A percentile compares a stretch with the other conserved stretches of the same genome.
Conservation (phyloP, 2,329 filamentous ascomycete genomes). For the Talaromyces sp. region DNA sequence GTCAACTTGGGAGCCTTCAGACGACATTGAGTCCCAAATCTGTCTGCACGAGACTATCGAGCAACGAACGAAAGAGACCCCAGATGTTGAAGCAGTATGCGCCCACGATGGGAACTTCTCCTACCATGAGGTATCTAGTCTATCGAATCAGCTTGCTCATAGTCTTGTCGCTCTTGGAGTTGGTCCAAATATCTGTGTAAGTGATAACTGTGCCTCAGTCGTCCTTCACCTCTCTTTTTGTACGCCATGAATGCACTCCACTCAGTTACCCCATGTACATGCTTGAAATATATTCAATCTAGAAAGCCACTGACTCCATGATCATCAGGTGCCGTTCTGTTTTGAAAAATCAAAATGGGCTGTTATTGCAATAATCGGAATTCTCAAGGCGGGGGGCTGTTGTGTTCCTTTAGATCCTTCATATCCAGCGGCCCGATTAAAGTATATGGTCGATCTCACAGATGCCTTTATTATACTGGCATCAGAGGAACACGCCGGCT, state of each 20-base stretch:
- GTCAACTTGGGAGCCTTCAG: not conserved
- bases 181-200: conserved; percentile 15
- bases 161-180: conserved; percentile 27
- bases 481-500: not conserved
- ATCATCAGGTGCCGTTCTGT: conserved; percentile 19
- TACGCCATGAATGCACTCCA: not conserved
- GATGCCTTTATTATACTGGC: not conserved
- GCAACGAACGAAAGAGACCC: conserved; percentile 1
- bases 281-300: not conserved
- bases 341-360: conserved; percentile 16
- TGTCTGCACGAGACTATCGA: not conserved
- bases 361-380: conserved; percentile 11
- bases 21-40: conserved; percentile 3
- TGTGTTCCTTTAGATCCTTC: conserved; percentile 14
- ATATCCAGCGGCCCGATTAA: conserved; percentile 8
- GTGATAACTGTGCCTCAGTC: not conserved
- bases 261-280: not conserved
- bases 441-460: not conserved
- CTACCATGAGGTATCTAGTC: conserved; percentile 27
- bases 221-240: not conserved
- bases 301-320: not conserved
- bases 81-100: conserved; percentile 23
- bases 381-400: conserved; percentile 15
- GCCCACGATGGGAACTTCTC: conserved; percentile 29
- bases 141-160: conserved; percentile 28